phyloP scores from a whole-genome alignment of 768 basidiomycete genomes.

The Boletellus ananas region DNA sequence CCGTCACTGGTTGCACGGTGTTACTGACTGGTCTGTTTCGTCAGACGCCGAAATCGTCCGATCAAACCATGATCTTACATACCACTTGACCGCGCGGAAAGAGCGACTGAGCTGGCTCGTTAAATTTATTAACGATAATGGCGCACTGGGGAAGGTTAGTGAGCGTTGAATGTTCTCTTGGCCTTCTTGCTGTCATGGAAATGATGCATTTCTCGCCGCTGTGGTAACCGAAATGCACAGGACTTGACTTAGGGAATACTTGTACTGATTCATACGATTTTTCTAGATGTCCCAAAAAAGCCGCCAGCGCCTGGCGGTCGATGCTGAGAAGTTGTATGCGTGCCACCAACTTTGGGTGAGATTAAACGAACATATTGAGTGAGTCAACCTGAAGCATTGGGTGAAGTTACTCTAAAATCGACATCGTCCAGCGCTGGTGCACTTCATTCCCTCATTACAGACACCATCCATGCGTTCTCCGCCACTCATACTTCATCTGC shows the following conservation, averaged over 20 bases:
- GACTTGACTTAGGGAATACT: not conserved
- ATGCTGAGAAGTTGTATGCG: slow-evolving; percentile 86
- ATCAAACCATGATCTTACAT: slow-evolving; percentile 73
- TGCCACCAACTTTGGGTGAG: slow-evolving; percentile 77
- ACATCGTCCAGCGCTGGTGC: slow-evolving; percentile 44
- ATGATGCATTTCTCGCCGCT: not conserved
- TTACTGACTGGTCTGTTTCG: not conserved
- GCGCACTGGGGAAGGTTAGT: slow-evolving; percentile 66
- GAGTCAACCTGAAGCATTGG: slow-evolving; percentile 20
- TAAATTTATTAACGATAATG: slow-evolving; percentile 84
- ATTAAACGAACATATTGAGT: slow-evolving; percentile 68
- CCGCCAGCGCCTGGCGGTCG: slow-evolving; percentile 68
- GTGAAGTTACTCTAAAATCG: not conserved
- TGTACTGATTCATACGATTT: slow-evolving; percentile 4
- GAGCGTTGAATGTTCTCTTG: not conserved
- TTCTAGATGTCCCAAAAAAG: slow-evolving; percentile 75
- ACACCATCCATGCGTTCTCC: slow-evolving; percentile 71
- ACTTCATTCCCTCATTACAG: slow-evolving; percentile 61
- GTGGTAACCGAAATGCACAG: not conserved
- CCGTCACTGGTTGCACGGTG: not conserved
- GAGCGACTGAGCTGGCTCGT: slow-evolving; percentile 82
- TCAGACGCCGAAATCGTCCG: slow-evolving; percentile 65
- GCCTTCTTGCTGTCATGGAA: not conserved
- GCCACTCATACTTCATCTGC: slow-evolving; percentile 25
- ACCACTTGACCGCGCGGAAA: slow-evolving; percentile 72